Evolutionary conservation across 2,329 filamentous ascomycete genomes (phyloP).

Genomic region (Calonectria honghensis): DNA sequence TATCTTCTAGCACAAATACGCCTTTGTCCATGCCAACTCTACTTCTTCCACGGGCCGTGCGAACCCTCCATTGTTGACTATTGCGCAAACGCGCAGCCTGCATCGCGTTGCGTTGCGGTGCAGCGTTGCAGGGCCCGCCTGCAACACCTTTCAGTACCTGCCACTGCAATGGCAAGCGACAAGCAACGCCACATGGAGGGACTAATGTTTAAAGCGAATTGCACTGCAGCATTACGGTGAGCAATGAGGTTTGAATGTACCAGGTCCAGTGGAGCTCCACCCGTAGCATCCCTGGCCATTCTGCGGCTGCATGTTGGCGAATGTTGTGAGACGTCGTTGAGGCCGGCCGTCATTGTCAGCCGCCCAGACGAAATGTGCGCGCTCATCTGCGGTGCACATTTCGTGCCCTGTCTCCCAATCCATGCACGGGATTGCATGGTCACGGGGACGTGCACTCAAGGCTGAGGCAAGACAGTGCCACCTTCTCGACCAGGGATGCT

Average conservation of each 20-base stretch:
- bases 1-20: neutral
- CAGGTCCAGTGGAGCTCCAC: constrained; percentile 17
- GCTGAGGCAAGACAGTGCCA: constrained; percentile 11
- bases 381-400: constrained; percentile 18
- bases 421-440: constrained; percentile 8
- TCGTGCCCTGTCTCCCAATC: neutral
- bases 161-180: constrained; percentile 26
- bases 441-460: constrained; percentile 26
- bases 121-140: constrained; percentile 44
- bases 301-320: constrained; percentile 15
- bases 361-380: constrained; percentile 11
- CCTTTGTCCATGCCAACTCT: neutral
- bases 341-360: constrained; percentile 19
- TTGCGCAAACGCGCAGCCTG: constrained; percentile 42
- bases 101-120: constrained; percentile 43
- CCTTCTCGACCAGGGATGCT: constrained; percentile 35
- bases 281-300: constrained; percentile 2
- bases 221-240: constrained; percentile 30
- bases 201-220: constrained; percentile 17
- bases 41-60: constrained; percentile 31
- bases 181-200: constrained; percentile 27
- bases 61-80: constrained; percentile 27
- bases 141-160: constrained; percentile 25
- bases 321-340: constrained; percentile 29
- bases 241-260: neutral